Percentiles rank a stretch among this genome's conserved stretches.
Conservation (phyloP, 768 basidiomycete genomes). For the Mycena galericulata region DNA sequence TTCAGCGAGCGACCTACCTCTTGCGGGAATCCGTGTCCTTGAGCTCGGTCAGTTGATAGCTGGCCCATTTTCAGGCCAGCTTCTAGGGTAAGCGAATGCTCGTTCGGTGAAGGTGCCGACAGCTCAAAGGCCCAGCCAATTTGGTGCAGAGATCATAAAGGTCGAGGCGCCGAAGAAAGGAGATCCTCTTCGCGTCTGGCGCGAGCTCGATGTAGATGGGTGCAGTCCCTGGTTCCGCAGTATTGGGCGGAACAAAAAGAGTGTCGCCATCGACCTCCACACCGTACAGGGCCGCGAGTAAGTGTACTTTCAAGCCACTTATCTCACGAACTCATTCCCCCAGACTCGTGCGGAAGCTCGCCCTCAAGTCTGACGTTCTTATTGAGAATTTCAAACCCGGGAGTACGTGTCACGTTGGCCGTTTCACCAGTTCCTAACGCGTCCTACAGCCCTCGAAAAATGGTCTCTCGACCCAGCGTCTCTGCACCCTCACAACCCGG, state of each 20-base stretch:
- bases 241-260: slow-evolving; percentile 80
- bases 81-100: slow-evolving; percentile 67
- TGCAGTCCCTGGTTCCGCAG: slow-evolving; percentile 83
- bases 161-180: slow-evolving; percentile 73
- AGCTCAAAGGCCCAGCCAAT: slow-evolving; percentile 58
- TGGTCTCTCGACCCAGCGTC: slow-evolving; percentile 72
- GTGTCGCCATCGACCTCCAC: slow-evolving; percentile 73
- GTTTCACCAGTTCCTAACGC: too few relatives aligned
- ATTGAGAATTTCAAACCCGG: slow-evolving; percentile 83
- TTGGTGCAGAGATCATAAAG: slow-evolving; percentile 80
- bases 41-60: slow-evolving; percentile 81
- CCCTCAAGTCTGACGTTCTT: slow-evolving; percentile 73
- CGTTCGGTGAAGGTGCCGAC: background rate
- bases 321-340: slow-evolving; percentile 1
- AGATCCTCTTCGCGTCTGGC: slow-evolving; percentile 77
- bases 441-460: slow-evolving; percentile 69
- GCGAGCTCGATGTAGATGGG: slow-evolving; percentile 77
- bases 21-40: slow-evolving; percentile 72
- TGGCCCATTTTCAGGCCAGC: slow-evolving; percentile 78
- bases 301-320: slow-evolving; percentile 28
- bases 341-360: slow-evolving; percentile 72
- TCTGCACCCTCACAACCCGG: slow-evolving; percentile 81
- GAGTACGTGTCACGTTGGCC: slow-evolving; percentile 55
- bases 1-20: slow-evolving; percentile 57
- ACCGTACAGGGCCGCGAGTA: slow-evolving; percentile 67